Base-by-base conservation (phyloP, 257 asterid species). In the Penstemon eatonii region DNA sequence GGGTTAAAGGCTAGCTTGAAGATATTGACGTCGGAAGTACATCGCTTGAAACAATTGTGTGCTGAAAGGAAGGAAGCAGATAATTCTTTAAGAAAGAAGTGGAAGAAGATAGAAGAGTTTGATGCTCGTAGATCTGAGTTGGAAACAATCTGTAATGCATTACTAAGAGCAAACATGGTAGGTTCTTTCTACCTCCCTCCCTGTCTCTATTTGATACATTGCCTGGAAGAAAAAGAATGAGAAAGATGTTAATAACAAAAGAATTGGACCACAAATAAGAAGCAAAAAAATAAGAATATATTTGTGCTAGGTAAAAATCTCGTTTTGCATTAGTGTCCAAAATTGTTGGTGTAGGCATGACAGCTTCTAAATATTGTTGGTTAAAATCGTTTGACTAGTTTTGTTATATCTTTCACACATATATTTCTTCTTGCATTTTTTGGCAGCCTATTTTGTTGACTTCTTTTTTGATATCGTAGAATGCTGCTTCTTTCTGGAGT, bases 51-150 rank as follows among this genome's bases (percentile, higher is more conserved):
- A 79, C 89, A 77, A 79, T 76, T 87, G 74, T 91, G 97, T 67
- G 96, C 89, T 1, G 99, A 94, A 85, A 86, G 99, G 78, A 94
- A 94, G 80, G 96, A 94, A 83, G 99, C 99, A 59, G 99, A 94
- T 72, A 91, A 86, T 76, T 91, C 98, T 63, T 76, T 94, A 64
- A 86, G 89, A 60, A 91, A 89, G 86, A 94, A 94, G 79, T 91
- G 99, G 99, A 89, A 87, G 86, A 94, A 94, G 81, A 94, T 94
- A 65, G 97, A 94, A 80, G 97, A 91, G 82, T 94, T 94, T 36
- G 96, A 94, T 87, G 93, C 93, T 57, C 96, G 97, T 72, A 86
- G 99, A 80, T 87, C 97, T 53, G 99, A 91, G 85, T 83, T 94
- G 79, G 99, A 94, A 77, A 81, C 84, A 55, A 75, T 94, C 73